Conservation (phyloP, 2,329 filamentous ascomycete species). For the Hirsutella thompsonii region DNA sequence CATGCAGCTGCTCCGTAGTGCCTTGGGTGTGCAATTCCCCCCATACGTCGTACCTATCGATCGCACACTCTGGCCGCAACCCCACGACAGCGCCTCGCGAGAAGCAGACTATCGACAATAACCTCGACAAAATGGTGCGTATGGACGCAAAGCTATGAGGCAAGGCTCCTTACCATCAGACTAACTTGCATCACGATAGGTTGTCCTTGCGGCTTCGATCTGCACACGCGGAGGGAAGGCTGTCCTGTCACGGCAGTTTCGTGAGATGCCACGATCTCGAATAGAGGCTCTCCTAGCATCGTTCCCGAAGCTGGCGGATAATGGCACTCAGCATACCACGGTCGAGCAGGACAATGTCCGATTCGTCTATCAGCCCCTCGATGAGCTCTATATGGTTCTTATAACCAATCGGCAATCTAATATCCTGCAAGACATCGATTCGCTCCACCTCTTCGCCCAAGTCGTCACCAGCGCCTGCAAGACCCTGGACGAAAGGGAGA, state of each 20-base stretch:
- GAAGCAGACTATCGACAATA: not conserved
- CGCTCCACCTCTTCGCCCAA: constrained; percentile 92
- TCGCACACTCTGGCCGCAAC: not conserved
- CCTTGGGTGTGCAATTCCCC: no score
- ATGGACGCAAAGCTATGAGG: constrained; percentile 1
- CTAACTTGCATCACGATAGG: constrained; percentile 36
- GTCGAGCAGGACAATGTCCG: constrained; percentile 99
- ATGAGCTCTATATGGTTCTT: constrained; percentile 98
- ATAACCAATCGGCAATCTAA: constrained; percentile 99
- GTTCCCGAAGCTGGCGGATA: constrained; percentile 94
- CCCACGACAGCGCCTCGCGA: not conserved
- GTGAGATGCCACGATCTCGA: constrained; percentile 91
- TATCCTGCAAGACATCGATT: constrained; percentile 98
- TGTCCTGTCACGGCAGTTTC: constrained; percentile 93
- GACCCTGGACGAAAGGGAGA: constrained; percentile 89
- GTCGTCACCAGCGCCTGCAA: constrained; percentile 95
- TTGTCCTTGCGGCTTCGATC: constrained; percentile 97
- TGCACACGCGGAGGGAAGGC: constrained; percentile 97
- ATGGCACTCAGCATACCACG: constrained; percentile 91
- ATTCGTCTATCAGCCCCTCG: constrained; percentile 97
- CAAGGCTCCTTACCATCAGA: not conserved
- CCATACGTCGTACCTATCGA: no score
- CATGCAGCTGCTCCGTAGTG: no score
- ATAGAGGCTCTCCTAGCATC: constrained; percentile 94
- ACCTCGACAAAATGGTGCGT: constrained; percentile 25